Conservation (phyloP, 768 basidiomycete genomes). For the Leccinum incarnatum region DNA sequence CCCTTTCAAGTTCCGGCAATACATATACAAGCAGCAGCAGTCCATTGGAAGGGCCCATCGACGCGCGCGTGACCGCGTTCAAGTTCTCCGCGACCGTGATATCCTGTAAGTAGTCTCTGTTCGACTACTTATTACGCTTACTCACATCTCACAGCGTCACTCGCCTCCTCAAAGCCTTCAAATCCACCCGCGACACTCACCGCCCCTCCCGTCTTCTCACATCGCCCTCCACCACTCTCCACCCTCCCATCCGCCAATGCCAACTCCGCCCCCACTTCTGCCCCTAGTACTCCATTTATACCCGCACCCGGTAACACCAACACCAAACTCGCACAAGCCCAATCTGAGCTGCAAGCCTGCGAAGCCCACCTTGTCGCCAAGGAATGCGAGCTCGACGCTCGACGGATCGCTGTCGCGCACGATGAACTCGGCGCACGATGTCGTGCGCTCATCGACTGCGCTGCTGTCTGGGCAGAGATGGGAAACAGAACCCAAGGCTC, state of each 20-base stretch:
- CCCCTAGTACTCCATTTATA: neutral
- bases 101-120: too few species aligned
- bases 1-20: too few species aligned
- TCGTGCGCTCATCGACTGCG: slow-evolving; percentile 66
- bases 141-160: slow-evolving; percentile 41
- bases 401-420: slow-evolving; percentile 51
- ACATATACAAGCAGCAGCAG: too few species aligned
- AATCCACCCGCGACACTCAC: slow-evolving; percentile 40
- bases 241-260: slow-evolving; percentile 31
- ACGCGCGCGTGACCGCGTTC: too few species aligned
- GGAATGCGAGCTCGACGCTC: slow-evolving; percentile 57
- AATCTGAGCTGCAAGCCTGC: slow-evolving; percentile 81
- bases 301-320: slow-evolving; percentile 16
- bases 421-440: slow-evolving; percentile 65
- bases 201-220: slow-evolving; percentile 30
- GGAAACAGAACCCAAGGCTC: slow-evolving; percentile 50
- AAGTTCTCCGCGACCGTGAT: too few species aligned
- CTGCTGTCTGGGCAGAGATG: slow-evolving; percentile 63
- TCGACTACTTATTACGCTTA: too few species aligned
- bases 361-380: slow-evolving; percentile 69
- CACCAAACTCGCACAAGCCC: slow-evolving; percentile 60
- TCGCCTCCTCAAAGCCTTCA: slow-evolving; percentile 75
- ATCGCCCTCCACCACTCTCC: slow-evolving; percentile 28
- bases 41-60: too few species aligned
- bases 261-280: slow-evolving; percentile 11